Evolutionary conservation across 805 yeast species (phyloP).

Genomic region (Priceomyces castillae): DNA sequence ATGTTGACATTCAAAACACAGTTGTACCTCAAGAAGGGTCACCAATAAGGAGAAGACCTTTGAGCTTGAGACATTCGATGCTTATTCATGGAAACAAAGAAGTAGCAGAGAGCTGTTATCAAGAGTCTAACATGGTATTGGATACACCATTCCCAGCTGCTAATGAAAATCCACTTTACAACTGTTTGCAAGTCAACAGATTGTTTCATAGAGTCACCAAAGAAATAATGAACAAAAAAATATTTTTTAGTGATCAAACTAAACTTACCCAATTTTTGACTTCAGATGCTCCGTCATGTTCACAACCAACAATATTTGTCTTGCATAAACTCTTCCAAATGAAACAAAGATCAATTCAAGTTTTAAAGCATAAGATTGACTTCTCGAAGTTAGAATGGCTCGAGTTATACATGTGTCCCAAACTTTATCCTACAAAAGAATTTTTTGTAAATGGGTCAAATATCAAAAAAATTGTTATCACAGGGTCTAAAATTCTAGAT

Average conservation of each 20-base stretch:
- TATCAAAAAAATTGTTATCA: conserved; percentile 51
- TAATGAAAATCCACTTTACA: conserved; percentile 38
- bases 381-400: conserved; percentile 60
- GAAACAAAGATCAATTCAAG: conserved; percentile 52
- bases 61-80: conserved; percentile 65
- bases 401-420: conserved; percentile 83
- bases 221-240: conserved; percentile 52
- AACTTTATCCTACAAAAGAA: conserved; percentile 49
- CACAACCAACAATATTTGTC: conserved; percentile 47
- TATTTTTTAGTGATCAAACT: conserved; percentile 51
- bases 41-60: conserved; percentile 65
- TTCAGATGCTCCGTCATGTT: conserved; percentile 19
- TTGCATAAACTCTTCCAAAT: conserved; percentile 62
- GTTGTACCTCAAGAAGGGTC: conserved; percentile 59
- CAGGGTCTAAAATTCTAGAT: conserved; percentile 65
- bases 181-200: conserved; percentile 67
- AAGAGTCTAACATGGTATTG: conserved; percentile 13
- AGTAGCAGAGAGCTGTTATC: conserved; percentile 35
- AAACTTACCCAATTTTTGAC: conserved; percentile 45
- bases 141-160: conserved; percentile 2
- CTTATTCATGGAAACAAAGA: conserved; percentile 57
- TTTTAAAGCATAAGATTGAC: conserved; percentile 36
- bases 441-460: conserved; percentile 25
- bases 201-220: conserved; percentile 59
- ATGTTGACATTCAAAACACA: conserved; percentile 53